Evolutionary conservation across 2,329 filamentous ascomycete species (phyloP).

Genomic region (Seiridium cupressi): DNA sequence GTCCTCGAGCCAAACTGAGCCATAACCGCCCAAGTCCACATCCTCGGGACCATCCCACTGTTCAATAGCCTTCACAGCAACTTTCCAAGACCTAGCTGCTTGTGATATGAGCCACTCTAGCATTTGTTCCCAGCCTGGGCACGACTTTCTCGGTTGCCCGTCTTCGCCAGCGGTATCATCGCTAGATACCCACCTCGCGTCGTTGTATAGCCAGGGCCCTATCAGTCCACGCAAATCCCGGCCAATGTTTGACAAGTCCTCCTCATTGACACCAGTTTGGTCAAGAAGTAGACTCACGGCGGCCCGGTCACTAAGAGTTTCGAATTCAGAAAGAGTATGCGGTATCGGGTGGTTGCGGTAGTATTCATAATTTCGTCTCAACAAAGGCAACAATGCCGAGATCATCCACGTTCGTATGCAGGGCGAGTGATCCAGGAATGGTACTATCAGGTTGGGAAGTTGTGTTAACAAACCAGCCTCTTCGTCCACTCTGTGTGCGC

Average conservation of each 20-base stretch:
- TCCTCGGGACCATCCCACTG: conserved; percentile 75
- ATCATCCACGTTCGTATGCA: conserved; percentile 67
- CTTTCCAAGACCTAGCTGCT: conserved; percentile 57
- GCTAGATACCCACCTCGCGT: conserved; percentile 51
- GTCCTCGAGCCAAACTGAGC: conserved; percentile 57
- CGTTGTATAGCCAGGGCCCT: conserved; percentile 71
- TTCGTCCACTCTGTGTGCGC: conserved; percentile 67
- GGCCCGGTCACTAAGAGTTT: conserved; percentile 54
- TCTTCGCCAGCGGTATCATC: conserved; percentile 21
- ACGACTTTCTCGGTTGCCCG: conserved; percentile 32
- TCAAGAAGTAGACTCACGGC: conserved; percentile 63
- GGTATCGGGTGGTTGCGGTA: conserved; percentile 50
- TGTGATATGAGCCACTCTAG: conserved; percentile 65
- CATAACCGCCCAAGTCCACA: conserved; percentile 63
- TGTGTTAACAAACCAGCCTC: conserved; percentile 71
- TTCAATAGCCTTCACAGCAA: conserved; percentile 62
- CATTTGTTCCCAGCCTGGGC: conserved; percentile 67
- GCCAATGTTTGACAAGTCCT: conserved; percentile 43
- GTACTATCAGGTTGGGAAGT: conserved; percentile 63
- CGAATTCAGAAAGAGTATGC: conserved; percentile 62
- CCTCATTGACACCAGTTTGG: conserved; percentile 44
- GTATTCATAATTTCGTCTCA: conserved; percentile 69
- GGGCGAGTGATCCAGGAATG: conserved; percentile 63
- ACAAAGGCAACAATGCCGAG: conserved; percentile 65
- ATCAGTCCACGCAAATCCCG: conserved; percentile 68